Evolutionary conservation across 345 rosid species (phyloP), one percentile per base, ranked within the genome.

Genomic region (Rhodamnia argentea): DNA sequence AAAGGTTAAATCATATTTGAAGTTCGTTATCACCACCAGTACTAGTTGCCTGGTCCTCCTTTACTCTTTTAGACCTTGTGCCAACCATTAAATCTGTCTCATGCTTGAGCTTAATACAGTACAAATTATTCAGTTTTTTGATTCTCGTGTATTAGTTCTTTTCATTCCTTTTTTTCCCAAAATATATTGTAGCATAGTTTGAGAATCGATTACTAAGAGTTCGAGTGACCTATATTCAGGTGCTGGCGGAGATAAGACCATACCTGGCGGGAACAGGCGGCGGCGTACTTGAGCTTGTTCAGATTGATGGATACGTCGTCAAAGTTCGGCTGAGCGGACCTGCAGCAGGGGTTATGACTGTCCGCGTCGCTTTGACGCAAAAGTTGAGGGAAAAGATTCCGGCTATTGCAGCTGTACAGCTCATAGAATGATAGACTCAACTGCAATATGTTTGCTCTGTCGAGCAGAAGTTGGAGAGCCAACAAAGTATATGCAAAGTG

Each of bases 331-430:
- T 97, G 20, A 91, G 93, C 44, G 98, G 99, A 11, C 98, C 97
- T 84, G 99, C 99, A 76, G 99, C 99, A 40, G 92, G 89, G 51
- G 99, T 97, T 40, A 95, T 94, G 97, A 97, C 99, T 0, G 98
- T 96, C 29, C 97, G 98, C 27, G 96, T 97, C 16, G 98, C 99
- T 56, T 84, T 96, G 84, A 94, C 95, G n/a, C 99, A 97, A 84
- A 97, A 97, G 86, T 84, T 97, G 87, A 92, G 97, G 89, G 99
- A 97, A 88, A 94, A 89, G 37, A 97, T 97, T 86, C 96, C 98
- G 44, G 89, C 93, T 1, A 94, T 96, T 51, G 96, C 92, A 20
- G 98, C 99, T 82, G 96, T 96, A 47, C 97, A 95, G 90, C 93
- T 96, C 83, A 87, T 94, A 82, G 95, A 97, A 55, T 92, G 94